These are phyloP conservation scores for Gonapodya sp. DNA, from an alignment of 192 early-diverging fungal genomes.

Conservation along the genomic window DNA sequence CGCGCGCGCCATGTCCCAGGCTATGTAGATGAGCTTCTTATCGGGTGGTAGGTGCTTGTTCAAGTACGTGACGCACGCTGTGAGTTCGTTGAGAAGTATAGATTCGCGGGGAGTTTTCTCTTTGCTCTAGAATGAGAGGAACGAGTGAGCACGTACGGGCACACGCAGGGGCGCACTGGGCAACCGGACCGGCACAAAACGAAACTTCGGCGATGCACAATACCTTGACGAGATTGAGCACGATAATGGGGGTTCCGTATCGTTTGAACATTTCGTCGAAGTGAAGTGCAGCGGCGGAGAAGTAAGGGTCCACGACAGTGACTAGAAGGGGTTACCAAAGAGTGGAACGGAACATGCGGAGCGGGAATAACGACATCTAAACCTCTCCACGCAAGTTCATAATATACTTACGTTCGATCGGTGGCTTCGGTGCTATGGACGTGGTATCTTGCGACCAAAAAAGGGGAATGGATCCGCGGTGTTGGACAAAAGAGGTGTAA, in stretches of 20 bases:
- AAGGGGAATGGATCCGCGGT: conserved; percentile 92
- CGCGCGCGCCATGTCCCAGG: conserved; percentile 97
- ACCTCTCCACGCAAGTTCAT: neutral
- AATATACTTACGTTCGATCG: conserved; percentile 54
- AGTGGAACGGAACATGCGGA: neutral
- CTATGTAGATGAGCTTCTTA: conserved; percentile 76
- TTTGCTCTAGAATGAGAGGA: conserved; percentile 44
- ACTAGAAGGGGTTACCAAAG: conserved; percentile 47
- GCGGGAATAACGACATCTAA: neutral
- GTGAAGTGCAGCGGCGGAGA: conserved; percentile 80
- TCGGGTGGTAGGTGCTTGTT: conserved; percentile 80
- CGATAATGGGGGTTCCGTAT: conserved; percentile 86
- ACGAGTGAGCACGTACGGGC: too few relatives aligned
- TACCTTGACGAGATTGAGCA: conserved; percentile 90
- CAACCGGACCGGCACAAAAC: neutral
- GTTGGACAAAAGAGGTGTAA: conserved; percentile 93
- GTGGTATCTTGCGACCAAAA: conserved; percentile 90
- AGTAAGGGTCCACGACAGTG: conserved; percentile 86
- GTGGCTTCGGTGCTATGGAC: conserved; percentile 90
- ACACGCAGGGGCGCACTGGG: too few relatives aligned
- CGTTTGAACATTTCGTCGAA: conserved; percentile 85
- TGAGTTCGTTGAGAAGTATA: conserved; percentile 73
- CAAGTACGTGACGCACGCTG: conserved; percentile 69
- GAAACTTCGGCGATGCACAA: neutral
- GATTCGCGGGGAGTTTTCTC: conserved; percentile 86